Evolutionary conservation across 1,139 yeast genomes (phyloP).

Genomic region (Komagataea norvegica): DNA sequence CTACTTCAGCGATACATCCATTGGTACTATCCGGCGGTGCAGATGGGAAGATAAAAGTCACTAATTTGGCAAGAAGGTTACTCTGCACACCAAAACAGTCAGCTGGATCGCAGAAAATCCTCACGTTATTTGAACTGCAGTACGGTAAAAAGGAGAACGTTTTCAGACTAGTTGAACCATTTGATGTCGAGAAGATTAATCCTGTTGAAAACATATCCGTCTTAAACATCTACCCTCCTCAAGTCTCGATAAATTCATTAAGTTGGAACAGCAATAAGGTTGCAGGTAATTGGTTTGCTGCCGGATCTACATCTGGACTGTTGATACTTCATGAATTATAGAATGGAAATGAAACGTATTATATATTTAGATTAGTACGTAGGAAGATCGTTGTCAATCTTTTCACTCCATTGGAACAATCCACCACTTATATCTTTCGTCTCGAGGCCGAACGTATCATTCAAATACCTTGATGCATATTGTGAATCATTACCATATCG

Average conservation of each 20-base stretch:
- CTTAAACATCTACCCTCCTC: constrained; percentile 45
- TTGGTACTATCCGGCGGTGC: constrained; percentile 55
- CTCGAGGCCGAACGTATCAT: constrained; percentile 42
- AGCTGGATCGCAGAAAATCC: constrained; percentile 27
- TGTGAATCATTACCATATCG: constrained; percentile 92
- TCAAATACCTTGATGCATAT: constrained; percentile 56
- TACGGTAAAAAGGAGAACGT: constrained; percentile 30
- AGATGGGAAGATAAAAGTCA: constrained; percentile 49
- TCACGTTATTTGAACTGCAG: constrained; percentile 37
- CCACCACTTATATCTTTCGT: constrained; percentile 77
- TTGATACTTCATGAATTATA: constrained; percentile 54
- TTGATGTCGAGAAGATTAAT: constrained; percentile 26
- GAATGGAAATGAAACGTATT: background rate
- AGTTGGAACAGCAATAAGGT: constrained; percentile 57
- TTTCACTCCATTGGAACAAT: constrained; percentile 60
- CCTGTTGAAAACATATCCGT: constrained; percentile 25
- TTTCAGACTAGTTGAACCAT: constrained; percentile 36
- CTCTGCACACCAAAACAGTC: constrained; percentile 37
- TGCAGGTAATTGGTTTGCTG: constrained; percentile 58
- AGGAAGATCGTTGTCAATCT: constrained; percentile 61
- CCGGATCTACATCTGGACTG: constrained; percentile 64
- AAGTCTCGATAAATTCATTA: constrained; percentile 47
- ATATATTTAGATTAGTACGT: constrained; percentile 42
- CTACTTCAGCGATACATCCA: constrained; percentile 51
- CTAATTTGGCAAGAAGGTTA: constrained; percentile 39